Percentiles rank a stretch among this genome's conserved stretches.
phyloP scores from a whole-genome alignment of 768 basidiomycete species.

The Bullera alba region DNA sequence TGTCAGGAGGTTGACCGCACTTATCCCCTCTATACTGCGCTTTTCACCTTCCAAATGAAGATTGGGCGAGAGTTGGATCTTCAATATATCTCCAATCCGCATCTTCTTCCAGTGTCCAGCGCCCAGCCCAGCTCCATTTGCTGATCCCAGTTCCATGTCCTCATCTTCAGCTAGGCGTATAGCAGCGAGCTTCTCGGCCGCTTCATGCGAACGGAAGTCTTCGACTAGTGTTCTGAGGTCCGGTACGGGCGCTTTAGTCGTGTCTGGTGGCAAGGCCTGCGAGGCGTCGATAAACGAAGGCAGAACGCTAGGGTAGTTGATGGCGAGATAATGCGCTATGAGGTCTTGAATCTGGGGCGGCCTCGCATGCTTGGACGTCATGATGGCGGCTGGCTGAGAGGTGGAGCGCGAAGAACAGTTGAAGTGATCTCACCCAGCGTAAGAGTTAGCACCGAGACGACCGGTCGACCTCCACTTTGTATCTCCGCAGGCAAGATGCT shows the following conservation, averaged over 20 bases:
- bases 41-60: constrained; percentile 27
- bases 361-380: too few species aligned
- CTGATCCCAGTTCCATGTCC: background rate
- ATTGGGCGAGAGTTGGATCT: constrained; percentile 14
- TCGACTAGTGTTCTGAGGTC: constrained; percentile 36
- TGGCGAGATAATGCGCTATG: constrained; percentile 35
- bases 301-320: constrained; percentile 30
- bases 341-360: constrained; percentile 13
- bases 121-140: constrained; percentile 3
- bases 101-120: constrained; percentile 16
- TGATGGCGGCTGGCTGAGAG: too few species aligned
- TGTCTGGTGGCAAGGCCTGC: constrained; percentile 19
- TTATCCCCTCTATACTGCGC: constrained; percentile 33
- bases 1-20: constrained; percentile 32
- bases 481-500: too few species aligned
- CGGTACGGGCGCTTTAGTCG: constrained; percentile 20
- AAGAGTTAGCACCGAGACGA: too few species aligned
- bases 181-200: constrained; percentile 6
- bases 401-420: too few species aligned
- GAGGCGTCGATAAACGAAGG: constrained; percentile 26
- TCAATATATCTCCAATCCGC: constrained; percentile 18
- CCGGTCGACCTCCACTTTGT: too few species aligned
- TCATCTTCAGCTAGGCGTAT: background rate
- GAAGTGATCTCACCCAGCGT: too few species aligned
- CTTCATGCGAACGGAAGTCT: constrained; percentile 14